Percentiles rank a stretch among this genome's conserved stretches.
Conservation (phyloP, 176 grass and related monocot genomes). For the Tillandsia leiboldiana region DNA sequence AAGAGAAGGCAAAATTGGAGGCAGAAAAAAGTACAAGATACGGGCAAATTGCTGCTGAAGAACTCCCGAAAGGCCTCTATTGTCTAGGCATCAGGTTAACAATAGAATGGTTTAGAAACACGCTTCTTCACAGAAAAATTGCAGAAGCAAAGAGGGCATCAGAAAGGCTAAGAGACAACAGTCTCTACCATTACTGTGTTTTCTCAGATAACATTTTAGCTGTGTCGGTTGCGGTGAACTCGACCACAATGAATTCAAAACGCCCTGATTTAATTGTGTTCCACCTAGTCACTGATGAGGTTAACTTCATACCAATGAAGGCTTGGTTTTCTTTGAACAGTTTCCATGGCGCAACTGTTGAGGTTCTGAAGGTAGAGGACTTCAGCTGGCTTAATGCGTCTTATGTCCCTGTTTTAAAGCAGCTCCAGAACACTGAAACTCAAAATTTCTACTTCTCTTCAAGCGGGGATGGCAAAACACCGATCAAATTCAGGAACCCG, state of each 20-base stretch:
- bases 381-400: constrained; percentile 94
- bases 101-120: constrained; percentile 74
- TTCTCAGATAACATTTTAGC: constrained; percentile 98
- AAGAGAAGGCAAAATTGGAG: constrained; percentile 82
- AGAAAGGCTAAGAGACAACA: constrained; percentile 67
- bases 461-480: constrained; percentile 50
- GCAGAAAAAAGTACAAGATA: constrained; percentile 79
- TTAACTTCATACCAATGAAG: constrained; percentile 88
- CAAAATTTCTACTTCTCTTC: constrained; percentile 97
- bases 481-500: constrained; percentile 96
- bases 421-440: constrained; percentile 81
- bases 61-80: constrained; percentile 87
- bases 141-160: constrained; percentile 37
- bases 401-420: constrained; percentile 89
- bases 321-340: constrained; percentile 86
- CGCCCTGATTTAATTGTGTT: constrained; percentile 76
- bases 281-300: constrained; percentile 91
- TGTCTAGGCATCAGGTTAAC: constrained; percentile 86
- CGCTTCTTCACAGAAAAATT: constrained; percentile 55
- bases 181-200: constrained; percentile 80
- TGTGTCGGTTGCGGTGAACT: constrained; percentile 78
- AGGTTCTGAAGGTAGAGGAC: constrained; percentile 85
- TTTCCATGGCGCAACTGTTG: constrained; percentile 68
- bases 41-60: constrained; percentile 92
- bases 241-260: constrained; percentile 65